Evolutionary conservation across 345 rosid genomes (phyloP).

Genomic region (Zanthoxylum bungeanum): DNA sequence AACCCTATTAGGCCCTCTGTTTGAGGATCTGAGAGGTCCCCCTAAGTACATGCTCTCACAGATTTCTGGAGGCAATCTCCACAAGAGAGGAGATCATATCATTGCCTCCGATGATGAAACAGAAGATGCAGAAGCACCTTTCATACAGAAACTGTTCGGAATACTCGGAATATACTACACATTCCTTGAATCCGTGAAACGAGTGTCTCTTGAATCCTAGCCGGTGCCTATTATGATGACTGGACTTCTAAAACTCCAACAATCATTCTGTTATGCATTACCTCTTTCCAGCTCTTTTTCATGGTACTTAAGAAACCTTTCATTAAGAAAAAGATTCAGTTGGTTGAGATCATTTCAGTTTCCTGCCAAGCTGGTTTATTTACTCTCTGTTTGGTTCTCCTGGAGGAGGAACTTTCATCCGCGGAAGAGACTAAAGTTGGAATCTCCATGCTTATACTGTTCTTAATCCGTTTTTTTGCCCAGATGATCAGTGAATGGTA

Average conservation of each 20-base stretch:
- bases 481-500: constrained; percentile 68
- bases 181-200: constrained; percentile 54
- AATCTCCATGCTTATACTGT: constrained; percentile 57
- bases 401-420: constrained; percentile 36
- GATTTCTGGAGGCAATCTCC: constrained; percentile 49
- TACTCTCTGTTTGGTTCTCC: constrained; percentile 48
- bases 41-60: constrained; percentile 96
- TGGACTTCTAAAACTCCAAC: constrained; percentile 50
- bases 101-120: constrained; percentile 92
- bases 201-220: constrained; percentile 55
- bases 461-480: constrained; percentile 60
- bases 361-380: constrained; percentile 59
- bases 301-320: constrained; percentile 87
- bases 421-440: constrained; percentile 48
- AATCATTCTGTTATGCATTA: constrained; percentile 50
- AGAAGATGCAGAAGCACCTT: constrained; percentile 94
- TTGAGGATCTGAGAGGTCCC: constrained; percentile 90
- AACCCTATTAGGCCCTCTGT: constrained; percentile 63
- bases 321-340: constrained; percentile 84
- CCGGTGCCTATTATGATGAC: constrained; percentile 55
- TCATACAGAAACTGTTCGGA: constrained; percentile 85
- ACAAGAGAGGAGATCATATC: constrained; percentile 51
- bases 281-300: constrained; percentile 85
- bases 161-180: constrained; percentile 93
- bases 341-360: constrained; percentile 71